Conservation (phyloP, 768 basidiomycete genomes). For the Rhodotorula sphaerocarpa region DNA sequence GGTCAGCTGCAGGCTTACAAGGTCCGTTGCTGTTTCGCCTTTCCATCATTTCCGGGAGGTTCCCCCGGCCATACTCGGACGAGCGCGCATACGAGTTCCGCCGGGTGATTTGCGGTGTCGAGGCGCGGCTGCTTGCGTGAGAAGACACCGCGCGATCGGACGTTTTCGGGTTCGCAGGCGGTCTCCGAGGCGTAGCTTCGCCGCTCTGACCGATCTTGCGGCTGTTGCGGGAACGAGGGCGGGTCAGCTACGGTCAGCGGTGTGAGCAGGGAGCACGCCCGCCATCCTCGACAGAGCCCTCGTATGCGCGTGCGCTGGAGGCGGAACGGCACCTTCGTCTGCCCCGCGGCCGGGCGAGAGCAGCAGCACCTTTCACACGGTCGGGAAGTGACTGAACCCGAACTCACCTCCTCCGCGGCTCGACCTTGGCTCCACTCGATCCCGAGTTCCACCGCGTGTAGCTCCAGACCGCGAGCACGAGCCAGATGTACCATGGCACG, state of each 20-base stretch:
- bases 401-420: background rate
- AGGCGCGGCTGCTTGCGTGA: background rate
- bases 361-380: background rate
- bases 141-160: background rate
- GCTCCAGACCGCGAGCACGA: background rate
- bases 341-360: background rate
- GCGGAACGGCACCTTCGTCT: no score
- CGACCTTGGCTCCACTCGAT: no score
- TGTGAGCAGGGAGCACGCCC: no score
- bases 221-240: no score
- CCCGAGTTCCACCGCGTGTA: background rate
- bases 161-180: background rate
- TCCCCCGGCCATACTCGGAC: background rate
- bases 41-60: background rate
- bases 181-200: background rate
- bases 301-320: no score
- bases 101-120: background rate
- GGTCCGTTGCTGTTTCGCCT: background rate
- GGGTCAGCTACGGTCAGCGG: no score
- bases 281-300: no score
- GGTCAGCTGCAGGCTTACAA: background rate
- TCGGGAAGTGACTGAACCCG: background rate
- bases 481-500: constrained; percentile 6
- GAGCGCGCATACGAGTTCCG: background rate
- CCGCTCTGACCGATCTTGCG: background rate